Evolutionary conservation across 805 yeast genomes (phyloP).

Genomic region (Sugiyamaella qingdaonensis): DNA sequence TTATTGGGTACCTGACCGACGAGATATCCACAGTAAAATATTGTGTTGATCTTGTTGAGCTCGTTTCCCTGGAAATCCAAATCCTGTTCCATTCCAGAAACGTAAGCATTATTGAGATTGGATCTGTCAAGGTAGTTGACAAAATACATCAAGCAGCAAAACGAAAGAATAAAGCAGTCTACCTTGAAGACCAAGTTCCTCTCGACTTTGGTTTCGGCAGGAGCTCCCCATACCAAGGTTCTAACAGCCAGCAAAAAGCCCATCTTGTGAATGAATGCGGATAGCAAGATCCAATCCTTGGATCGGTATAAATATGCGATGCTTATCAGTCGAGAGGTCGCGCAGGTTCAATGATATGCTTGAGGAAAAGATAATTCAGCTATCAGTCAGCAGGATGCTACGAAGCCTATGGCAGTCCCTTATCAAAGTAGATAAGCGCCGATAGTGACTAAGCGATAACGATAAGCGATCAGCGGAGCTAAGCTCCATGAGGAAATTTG

Average conservation of each 20-base stretch:
- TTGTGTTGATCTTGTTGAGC: constrained; percentile 48
- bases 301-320: background rate
- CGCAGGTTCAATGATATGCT: too few species aligned
- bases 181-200: constrained; percentile 31
- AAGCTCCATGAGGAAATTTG: too few species aligned
- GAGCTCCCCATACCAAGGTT: background rate
- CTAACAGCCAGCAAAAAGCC: background rate
- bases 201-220: constrained; percentile 18
- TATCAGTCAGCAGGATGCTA: background rate
- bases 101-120: constrained; percentile 61
- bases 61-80: constrained; percentile 56
- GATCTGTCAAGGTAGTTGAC: constrained; percentile 19
- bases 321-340: background rate
- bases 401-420: background rate
- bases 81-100: constrained; percentile 56
- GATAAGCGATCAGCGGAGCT: background rate
- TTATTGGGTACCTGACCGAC: constrained; percentile 61
- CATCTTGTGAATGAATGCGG: background rate
- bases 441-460: background rate
- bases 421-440: background rate
- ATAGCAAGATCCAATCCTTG: background rate
- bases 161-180: constrained; percentile 28
- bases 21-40: constrained; percentile 46
- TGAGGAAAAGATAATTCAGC: background rate
- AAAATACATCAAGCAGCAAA: background rate